These are phyloP conservation scores for carrot (Daucus carota) DNA, from an alignment of 129 eudicot genomes.

Conservation along the genomic window DH1_v3.0 NC_030386.2:19621501-19622000, in stretches of 20 bases:
- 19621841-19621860: slow-evolving; percentile 44
- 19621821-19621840: slow-evolving; percentile 47
- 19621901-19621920: slow-evolving; percentile 28
- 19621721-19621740: slow-evolving; percentile 38
- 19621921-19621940: slow-evolving; percentile 41
- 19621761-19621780: slow-evolving; percentile 40
- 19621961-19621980: slow-evolving; percentile 52
- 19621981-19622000: slow-evolving; percentile 33
- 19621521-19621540: slow-evolving; percentile 37
- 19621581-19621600: neutral
- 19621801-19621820: slow-evolving; percentile 25
- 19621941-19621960: slow-evolving; percentile 45
- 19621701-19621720: slow-evolving; percentile 54
- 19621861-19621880: slow-evolving; percentile 35
- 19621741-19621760: slow-evolving; percentile 25
- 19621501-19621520: slow-evolving; percentile 33
- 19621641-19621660: neutral
- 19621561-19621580: neutral
- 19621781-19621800: slow-evolving; percentile 32
- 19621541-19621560: neutral
- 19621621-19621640: neutral
- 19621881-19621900: slow-evolving; percentile 27
- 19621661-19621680: slow-evolving; percentile 30
- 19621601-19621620: neutral
- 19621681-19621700: slow-evolving; percentile 48